Evolutionary conservation across 805 yeast genomes (phyloP).

Genomic region (Candida yuanshanica): DNA sequence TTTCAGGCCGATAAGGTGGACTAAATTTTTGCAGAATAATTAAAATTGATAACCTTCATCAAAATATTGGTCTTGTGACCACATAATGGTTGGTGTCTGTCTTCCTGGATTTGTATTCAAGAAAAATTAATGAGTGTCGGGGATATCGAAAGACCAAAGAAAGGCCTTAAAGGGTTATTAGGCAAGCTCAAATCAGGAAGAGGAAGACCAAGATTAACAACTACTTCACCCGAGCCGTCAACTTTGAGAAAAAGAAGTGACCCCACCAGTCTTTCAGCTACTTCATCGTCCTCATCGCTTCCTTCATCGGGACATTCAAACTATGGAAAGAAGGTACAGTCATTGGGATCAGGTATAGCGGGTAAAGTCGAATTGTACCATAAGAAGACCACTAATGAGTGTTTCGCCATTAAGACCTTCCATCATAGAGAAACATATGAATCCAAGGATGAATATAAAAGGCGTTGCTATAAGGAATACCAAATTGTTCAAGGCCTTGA

Average conservation of each 20-base stretch:
- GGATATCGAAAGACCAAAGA: background rate
- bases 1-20: no score
- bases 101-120: no score
- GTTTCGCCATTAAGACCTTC: constrained; percentile 42
- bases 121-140: background rate
- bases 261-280: no score
- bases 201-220: background rate
- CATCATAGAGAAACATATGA: constrained; percentile 44
- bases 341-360: constrained; percentile 28
- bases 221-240: background rate
- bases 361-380: constrained; percentile 30
- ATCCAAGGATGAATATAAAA: constrained; percentile 56
- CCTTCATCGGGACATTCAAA: background rate
- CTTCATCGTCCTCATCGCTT: constrained; percentile 1
- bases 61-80: no score
- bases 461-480: constrained; percentile 72
- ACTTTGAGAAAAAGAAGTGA: background rate
- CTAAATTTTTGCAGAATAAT: no score
- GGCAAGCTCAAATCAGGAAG: background rate
- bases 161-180: background rate
- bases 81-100: no score
- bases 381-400: constrained; percentile 10
- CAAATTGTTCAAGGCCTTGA: constrained; percentile 62
- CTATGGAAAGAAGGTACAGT: constrained; percentile 15
- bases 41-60: no score